Evolutionary conservation across 2,329 filamentous ascomycete genomes (phyloP).

Genomic region (Sarocladiaceae sp.): DNA sequence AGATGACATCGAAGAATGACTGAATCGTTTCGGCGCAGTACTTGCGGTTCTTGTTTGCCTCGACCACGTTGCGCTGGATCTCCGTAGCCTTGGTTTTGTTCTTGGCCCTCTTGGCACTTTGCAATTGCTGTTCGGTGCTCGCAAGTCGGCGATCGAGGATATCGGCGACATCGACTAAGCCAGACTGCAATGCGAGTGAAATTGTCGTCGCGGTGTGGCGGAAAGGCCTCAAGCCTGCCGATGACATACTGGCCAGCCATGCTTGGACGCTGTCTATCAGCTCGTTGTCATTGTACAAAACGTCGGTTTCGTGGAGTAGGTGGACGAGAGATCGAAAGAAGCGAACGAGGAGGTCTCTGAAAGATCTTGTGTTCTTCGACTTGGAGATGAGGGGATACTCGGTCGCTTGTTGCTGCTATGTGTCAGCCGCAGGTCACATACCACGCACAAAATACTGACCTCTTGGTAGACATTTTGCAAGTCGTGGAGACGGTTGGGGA

Average conservation of each 20-base stretch:
- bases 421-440: constrained; percentile 21
- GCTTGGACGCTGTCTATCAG: constrained; percentile 85
- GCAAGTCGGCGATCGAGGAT: constrained; percentile 69
- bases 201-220: constrained; percentile 90
- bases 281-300: constrained; percentile 71
- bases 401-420: constrained; percentile 62
- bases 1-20: constrained; percentile 88
- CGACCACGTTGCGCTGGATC: constrained; percentile 67
- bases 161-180: constrained; percentile 69
- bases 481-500: constrained; percentile 71
- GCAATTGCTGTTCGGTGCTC: constrained; percentile 72
- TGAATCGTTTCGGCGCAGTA: constrained; percentile 68
- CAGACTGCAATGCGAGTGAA: constrained; percentile 72
- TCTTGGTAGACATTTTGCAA: constrained; percentile 86
- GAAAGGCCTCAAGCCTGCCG: constrained; percentile 81
- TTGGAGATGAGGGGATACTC: constrained; percentile 91
- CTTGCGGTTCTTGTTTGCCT: constrained; percentile 66
- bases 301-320: constrained; percentile 74
- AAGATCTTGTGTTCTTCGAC: constrained; percentile 69
- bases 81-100: constrained; percentile 76
- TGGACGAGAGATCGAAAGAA: constrained; percentile 77
- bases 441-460: constrained; percentile 34
- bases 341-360: constrained; percentile 70
- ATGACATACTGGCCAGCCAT: constrained; percentile 90
- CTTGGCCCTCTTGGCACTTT: constrained; percentile 66